Evolutionary conservation across 139 green algal genomes (phyloP).

Genomic region (Astrephomene gubernaculifera): DNA sequence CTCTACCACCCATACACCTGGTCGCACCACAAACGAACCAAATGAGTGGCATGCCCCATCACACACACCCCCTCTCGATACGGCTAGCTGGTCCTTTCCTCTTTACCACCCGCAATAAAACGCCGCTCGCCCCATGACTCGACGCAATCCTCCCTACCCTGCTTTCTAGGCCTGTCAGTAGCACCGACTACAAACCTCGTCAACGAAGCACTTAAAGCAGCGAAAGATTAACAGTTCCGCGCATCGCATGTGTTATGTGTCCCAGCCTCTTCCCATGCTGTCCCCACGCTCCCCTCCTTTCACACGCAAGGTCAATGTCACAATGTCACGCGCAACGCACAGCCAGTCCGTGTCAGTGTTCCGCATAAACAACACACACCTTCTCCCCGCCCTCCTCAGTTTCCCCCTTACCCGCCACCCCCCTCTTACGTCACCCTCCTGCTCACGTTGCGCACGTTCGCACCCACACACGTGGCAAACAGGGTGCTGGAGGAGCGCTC

Average conservation of each 20-base stretch:
- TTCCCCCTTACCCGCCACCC: neutral
- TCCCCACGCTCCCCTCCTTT: neutral
- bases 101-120: neutral
- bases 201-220: neutral
- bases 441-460: constrained; percentile 89
- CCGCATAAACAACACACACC: neutral
- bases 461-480: constrained; percentile 92
- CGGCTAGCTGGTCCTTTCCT: too few species aligned
- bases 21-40: neutral
- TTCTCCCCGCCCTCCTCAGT: neutral
- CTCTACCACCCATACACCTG: too few species aligned
- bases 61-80: too few species aligned
- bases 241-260: too few species aligned
- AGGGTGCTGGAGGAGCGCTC: constrained; percentile 91
- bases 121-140: neutral
- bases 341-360: neutral
- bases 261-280: neutral
- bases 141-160: neutral
- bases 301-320: neutral
- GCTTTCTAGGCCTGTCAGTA: neutral
- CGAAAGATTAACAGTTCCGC: too few species aligned
- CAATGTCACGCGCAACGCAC: neutral
- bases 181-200: neutral
- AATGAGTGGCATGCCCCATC: too few species aligned
- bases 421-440: constrained; percentile 58